Evolutionary conservation across 768 basidiomycete species (phyloP), one percentile per base, ranked within the genome.

Genomic region (Daedalea quercina): DNA sequence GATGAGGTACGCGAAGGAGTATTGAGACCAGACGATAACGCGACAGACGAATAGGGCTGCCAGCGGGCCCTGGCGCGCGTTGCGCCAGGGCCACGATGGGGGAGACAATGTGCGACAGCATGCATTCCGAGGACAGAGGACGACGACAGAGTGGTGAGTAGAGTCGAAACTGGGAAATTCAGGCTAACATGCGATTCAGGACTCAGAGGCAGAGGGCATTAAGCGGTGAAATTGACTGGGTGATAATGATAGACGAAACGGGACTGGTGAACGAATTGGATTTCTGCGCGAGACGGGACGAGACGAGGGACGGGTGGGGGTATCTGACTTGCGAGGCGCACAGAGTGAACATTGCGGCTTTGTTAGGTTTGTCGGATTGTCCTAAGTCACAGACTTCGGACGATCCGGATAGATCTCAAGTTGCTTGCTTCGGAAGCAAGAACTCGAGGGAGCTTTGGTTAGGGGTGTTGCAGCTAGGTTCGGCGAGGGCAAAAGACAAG

Each of bases 1-100:
- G 71, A 19, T 17, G 37, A 58, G 35, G 72, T 64, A 28, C 63
- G 67, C 47, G 68, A 53, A 13, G 72, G 70, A 43, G 66, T 26
- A 23, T 67, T 23, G 74, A 69, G 54, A 67, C 67, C 24, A 42
- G 76, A 62, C 52, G 71, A 43, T 69, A 69, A 50, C 69, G 64
- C 50, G 52, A 60, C 51, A 12, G 75, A 67, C 49, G 80, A 65
- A 68, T 90, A 91, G 59, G 88, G 88, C 71, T 90, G 89, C 87
- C 88, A 90, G 61, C 89, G 84, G 60, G 82, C 73, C 66, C 85
- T 73, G 47, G 83, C 71, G 60, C 87, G 81, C 54, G 85, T 63
- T 17, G 72, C 70, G 56, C 82, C 79, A 42, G 83, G 80, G 35
- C 84, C 85, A 74, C 87, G 73, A 65, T 87, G 85, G 73, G 87